A percentile compares a stretch with the other conserved stretches of the same genome.
These are phyloP conservation scores for Ogataea siamensis DNA, from an alignment of 805 yeast species.

Conservation along the genomic window DNA sequence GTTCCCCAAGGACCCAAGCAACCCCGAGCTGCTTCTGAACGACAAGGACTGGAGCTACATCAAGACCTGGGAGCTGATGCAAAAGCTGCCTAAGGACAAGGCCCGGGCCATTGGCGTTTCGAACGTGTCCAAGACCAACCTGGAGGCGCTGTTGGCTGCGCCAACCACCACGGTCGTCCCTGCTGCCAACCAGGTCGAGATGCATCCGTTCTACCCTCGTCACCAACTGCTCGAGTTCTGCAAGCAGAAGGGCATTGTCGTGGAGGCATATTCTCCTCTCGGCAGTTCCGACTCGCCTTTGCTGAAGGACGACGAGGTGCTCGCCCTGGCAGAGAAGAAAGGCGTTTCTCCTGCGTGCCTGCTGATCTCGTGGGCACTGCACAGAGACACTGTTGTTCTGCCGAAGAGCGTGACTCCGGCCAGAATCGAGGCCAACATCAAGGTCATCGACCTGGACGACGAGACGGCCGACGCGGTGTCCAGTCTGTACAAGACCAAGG, in stretches of 20 bases:
- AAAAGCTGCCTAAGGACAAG: constrained; percentile 50
- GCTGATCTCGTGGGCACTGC: constrained; percentile 57
- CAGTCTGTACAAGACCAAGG: constrained; percentile 11
- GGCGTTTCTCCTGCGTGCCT: constrained; percentile 48
- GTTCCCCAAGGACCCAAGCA: constrained; percentile 15
- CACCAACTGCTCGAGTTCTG: constrained; percentile 53
- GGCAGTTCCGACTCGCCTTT: constrained; percentile 60
- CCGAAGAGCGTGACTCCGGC: constrained; percentile 47
- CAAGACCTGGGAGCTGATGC: constrained; percentile 64
- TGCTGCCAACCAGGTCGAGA: constrained; percentile 36
- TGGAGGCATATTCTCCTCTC: constrained; percentile 79
- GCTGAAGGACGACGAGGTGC: constrained; percentile 42
- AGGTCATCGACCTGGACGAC: constrained; percentile 34
- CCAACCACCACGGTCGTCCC: constrained; percentile 55
- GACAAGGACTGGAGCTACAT: constrained; percentile 38
- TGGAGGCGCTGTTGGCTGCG: constrained; percentile 47
- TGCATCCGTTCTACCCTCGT: constrained; percentile 36
- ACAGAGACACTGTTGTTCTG: constrained; percentile 53
- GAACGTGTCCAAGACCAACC: constrained; percentile 56
- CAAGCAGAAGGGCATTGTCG: constrained; percentile 48
- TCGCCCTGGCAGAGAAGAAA: constrained; percentile 43
- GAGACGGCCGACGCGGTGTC: constrained; percentile 32
- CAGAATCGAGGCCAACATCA: constrained; percentile 43
- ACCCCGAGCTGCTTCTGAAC: constrained; percentile 30
- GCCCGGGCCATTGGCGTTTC: constrained; percentile 73